These are phyloP conservation scores for Conidiobolus incongruus DNA, from an alignment of 371 early-diverging fungal genomes.

Conservation along the genomic window DNA sequence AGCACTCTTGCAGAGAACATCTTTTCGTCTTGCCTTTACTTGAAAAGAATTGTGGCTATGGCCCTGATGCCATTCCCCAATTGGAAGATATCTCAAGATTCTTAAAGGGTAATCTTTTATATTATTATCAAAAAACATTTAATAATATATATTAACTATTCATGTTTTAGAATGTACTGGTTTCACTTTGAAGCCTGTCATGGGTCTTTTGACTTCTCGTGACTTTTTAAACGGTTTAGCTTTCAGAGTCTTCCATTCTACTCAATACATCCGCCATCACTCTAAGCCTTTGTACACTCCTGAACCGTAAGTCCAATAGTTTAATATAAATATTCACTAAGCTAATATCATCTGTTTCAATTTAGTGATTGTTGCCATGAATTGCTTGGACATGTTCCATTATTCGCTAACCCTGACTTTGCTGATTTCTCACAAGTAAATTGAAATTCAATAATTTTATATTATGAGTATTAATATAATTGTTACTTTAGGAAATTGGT, in stretches of 20 bases:
- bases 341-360: not conserved
- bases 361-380: constrained; percentile 40
- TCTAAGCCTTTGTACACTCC: constrained; percentile 84
- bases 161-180: constrained; percentile 60
- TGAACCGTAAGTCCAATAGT: constrained; percentile 29
- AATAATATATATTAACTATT: not conserved
- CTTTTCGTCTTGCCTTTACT: constrained; percentile 77
- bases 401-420: constrained; percentile 90
- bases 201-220: constrained; percentile 77
- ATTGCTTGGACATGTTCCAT: constrained; percentile 55
- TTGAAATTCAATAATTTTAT: constrained; percentile 1
- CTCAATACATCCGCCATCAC: constrained; percentile 89
- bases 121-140: not conserved
- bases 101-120: constrained; percentile 26
- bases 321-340: not conserved
- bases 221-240: constrained; percentile 91
- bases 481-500: constrained; percentile 90
- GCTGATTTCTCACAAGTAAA: constrained; percentile 85
- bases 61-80: constrained; percentile 69
- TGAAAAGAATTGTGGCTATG: constrained; percentile 79
- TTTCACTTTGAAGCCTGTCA: constrained; percentile 84
- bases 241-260: constrained; percentile 89
- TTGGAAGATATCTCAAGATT: constrained; percentile 70
- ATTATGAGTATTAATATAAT: not conserved
- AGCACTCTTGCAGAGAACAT: constrained; percentile 81